Percentiles rank a stretch among this genome's conserved stretches.
Evolutionary conservation across 805 yeast genomes (phyloP).

Genomic region (Ogataea pignaliae): DNA sequence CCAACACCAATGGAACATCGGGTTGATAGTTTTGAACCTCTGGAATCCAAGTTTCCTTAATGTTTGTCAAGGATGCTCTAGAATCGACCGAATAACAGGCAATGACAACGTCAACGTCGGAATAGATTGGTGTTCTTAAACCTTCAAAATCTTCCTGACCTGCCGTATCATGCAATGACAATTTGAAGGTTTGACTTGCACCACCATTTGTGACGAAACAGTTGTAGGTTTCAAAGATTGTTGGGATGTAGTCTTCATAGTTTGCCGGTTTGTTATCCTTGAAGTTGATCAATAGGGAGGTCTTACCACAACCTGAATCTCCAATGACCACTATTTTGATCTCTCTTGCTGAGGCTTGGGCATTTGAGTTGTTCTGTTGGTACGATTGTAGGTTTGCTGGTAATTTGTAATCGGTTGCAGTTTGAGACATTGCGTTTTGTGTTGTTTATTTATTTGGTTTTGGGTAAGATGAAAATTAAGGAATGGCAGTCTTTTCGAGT

Average conservation of each 20-base stretch:
- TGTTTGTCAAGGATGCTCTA: slow-evolving; percentile 59
- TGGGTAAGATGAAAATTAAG: not conserved
- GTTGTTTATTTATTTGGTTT: not conserved
- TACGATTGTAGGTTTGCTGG: slow-evolving; percentile 9
- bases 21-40: slow-evolving; percentile 80
- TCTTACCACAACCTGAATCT: slow-evolving; percentile 90
- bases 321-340: slow-evolving; percentile 65
- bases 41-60: slow-evolving; percentile 76
- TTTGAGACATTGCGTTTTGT: not conserved
- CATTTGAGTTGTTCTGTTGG: slow-evolving; percentile 3
- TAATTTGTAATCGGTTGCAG: slow-evolving; percentile 4
- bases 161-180: slow-evolving; percentile 56
- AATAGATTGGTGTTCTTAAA: slow-evolving; percentile 71
- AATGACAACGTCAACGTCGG: slow-evolving; percentile 66
- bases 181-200: slow-evolving; percentile 32
- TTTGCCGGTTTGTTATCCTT: slow-evolving; percentile 68
- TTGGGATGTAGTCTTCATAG: slow-evolving; percentile 56
- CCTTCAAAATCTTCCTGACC: slow-evolving; percentile 87
- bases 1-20: slow-evolving; percentile 66
- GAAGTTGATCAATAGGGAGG: slow-evolving; percentile 57
- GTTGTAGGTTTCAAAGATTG: slow-evolving; percentile 71
- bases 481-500: not conserved
- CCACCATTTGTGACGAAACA: slow-evolving; percentile 25
- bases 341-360: slow-evolving; percentile 6
- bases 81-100: slow-evolving; percentile 69